Percentiles rank a stretch among this genome's conserved stretches.
These are phyloP conservation scores for Ustilago cynodontis DNA, from an alignment of 1,284 basidiomycete species.

Conservation along the genomic window DNA sequence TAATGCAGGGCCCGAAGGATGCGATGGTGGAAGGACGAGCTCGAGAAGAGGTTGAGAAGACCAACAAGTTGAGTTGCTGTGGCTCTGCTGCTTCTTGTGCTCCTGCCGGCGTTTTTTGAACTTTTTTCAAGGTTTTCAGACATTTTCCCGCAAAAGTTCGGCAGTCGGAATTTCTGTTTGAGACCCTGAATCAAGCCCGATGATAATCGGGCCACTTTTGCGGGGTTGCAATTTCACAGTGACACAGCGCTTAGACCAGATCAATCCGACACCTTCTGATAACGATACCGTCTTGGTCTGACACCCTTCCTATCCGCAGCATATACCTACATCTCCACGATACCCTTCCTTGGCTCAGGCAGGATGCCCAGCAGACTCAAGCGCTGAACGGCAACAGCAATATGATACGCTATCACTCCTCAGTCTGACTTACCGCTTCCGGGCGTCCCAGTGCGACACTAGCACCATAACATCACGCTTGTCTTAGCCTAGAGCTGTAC, in stretches of 20 bases:
- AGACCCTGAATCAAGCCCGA: slow-evolving; percentile 15
- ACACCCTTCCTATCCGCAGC: not conserved
- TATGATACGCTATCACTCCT: not conserved
- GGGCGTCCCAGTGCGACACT: no score
- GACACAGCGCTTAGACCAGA: slow-evolving; percentile 11
- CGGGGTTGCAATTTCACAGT: slow-evolving; percentile 8
- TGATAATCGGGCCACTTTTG: slow-evolving; percentile 35
- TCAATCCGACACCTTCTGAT: not conserved
- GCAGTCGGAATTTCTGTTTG: slow-evolving; percentile 17
- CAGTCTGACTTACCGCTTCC: not conserved
- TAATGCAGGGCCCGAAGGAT: no score
- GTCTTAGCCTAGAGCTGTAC: not conserved
- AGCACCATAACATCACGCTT: not conserved
- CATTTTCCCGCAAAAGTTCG: slow-evolving; percentile 15
- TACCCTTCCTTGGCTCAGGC: not conserved
- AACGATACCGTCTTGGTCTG: not conserved
- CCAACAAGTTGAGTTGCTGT: not conserved
- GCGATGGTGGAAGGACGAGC: no score
- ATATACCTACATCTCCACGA: not conserved
- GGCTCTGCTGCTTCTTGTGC: not conserved
- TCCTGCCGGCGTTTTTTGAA: slow-evolving; percentile 7
- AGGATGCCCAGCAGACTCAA: not conserved
- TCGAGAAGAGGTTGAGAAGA: not conserved
- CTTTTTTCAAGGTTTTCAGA: slow-evolving; percentile 13
- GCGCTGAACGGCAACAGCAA: not conserved